phyloP scores from a whole-genome alignment of 768 basidiomycete species.

The Ephemerocybe angulata region DNA sequence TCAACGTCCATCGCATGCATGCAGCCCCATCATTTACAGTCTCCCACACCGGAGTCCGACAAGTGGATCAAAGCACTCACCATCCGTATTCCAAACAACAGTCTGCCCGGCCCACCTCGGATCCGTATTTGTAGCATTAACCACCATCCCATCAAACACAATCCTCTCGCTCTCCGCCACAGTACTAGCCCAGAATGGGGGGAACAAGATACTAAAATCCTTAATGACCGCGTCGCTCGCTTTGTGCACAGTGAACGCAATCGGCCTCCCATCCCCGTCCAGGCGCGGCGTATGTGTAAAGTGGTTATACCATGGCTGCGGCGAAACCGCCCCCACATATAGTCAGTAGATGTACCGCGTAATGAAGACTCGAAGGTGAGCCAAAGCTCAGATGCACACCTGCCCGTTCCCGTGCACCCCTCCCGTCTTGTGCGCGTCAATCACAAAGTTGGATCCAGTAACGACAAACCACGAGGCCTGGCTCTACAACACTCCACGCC shows the following conservation, averaged over 20 bases:
- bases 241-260: conserved; percentile 49
- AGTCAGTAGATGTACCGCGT: not conserved
- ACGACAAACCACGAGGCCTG: conserved; percentile 66
- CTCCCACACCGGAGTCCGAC: too few species aligned
- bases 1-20: not conserved
- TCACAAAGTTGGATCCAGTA: conserved; percentile 50
- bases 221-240: conserved; percentile 39
- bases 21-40: not conserved
- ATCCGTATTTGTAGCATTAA: conserved; percentile 56
- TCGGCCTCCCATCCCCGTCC: conserved; percentile 58
- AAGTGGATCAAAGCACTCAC: too few species aligned
- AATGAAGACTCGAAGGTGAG: not conserved
- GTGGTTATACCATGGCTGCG: conserved; percentile 53
- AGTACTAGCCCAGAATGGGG: conserved; percentile 60
- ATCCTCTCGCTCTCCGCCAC: conserved; percentile 48
- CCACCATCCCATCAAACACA: conserved; percentile 52
- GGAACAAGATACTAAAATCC: conserved; percentile 49
- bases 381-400: conserved; percentile 19
- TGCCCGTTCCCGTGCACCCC: conserved; percentile 62
- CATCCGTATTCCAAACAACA: conserved; percentile 60
- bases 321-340: not conserved
- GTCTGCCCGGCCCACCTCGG: conserved; percentile 47
- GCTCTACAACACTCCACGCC: too few species aligned
- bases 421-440: conserved; percentile 53
- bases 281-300: conserved; percentile 42